Evolutionary conservation across 73 alveolate genomes (phyloP).

Genomic region (Blepharisma japonicum): DNA sequence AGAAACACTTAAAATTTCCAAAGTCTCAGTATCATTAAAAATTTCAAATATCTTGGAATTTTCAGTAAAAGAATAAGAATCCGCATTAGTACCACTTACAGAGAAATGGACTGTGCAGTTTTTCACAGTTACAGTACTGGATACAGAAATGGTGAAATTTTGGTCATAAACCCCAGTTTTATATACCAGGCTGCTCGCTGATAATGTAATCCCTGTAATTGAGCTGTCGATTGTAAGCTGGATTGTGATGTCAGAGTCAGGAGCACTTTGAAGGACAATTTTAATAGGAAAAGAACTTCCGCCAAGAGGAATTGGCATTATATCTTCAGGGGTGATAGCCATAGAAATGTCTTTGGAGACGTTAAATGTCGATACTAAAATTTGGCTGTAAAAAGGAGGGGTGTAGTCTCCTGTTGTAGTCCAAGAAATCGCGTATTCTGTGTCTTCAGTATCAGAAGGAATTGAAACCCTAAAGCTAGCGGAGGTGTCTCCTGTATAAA

Average conservation of each 20-base stretch:
- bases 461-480: conserved; percentile 36
- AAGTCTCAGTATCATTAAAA: not conserved
- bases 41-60: not conserved
- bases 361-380: conserved; percentile 27
- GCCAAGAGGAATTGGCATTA: conserved; percentile 43
- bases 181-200: not conserved
- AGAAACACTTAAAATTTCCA: not conserved
- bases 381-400: conserved; percentile 38
- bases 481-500: conserved; percentile 18
- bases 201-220: not conserved
- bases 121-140: too few relatives aligned
- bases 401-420: conserved; percentile 39
- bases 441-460: conserved; percentile 27
- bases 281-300: conserved; percentile 43
- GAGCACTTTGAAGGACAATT: conserved; percentile 33
- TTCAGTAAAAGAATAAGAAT: not conserved
- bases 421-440: conserved; percentile 43
- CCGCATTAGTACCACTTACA: not conserved
- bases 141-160: conserved; percentile 3
- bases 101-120: not conserved
- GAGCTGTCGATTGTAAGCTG: not conserved
- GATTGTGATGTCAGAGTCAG: conserved; percentile 31
- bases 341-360: not conserved
- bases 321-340: not conserved
- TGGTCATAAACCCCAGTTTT: not conserved